Evolutionary conservation across 139 green algal species (phyloP).

Genomic region (Chlorella sp.): DNA sequence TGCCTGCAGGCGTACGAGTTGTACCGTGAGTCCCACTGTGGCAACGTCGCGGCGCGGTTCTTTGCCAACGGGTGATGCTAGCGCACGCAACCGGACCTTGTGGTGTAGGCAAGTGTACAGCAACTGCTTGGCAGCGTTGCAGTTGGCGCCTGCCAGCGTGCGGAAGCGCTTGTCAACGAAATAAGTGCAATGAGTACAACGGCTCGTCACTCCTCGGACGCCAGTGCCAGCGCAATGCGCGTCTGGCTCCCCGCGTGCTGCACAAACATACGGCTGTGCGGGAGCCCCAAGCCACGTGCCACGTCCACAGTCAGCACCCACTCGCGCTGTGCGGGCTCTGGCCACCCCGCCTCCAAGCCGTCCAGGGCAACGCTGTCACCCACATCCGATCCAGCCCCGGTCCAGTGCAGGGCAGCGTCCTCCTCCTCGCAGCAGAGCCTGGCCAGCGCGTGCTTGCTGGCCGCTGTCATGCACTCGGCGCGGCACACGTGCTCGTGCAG

Average conservation of each 20-base stretch:
- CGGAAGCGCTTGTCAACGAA: too few species aligned
- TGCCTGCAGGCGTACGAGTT: too few species aligned
- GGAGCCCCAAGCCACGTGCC: not conserved
- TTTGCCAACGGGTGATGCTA: too few species aligned
- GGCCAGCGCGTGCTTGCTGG: not conserved
- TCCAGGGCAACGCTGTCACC: not conserved
- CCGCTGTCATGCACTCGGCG: not conserved
- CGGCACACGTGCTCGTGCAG: not conserved
- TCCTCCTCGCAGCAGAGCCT: not conserved
- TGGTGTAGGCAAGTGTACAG: too few species aligned
- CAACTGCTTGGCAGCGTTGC: too few species aligned
- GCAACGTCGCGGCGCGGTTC: too few species aligned
- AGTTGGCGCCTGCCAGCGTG: too few species aligned
- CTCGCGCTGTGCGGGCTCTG: not conserved
- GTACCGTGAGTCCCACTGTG: too few species aligned
- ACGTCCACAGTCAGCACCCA: not conserved
- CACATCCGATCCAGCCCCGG: not conserved
- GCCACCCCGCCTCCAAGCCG: not conserved
- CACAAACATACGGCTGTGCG: not conserved
- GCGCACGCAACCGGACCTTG: too few species aligned
- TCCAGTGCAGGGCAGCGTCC: not conserved
- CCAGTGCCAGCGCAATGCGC: not conserved
- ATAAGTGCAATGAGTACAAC: too few species aligned
- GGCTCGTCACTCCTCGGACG: too few species aligned
- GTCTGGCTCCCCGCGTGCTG: not conserved